Evolutionary conservation across 495 filamentous ascomycete genomes (phyloP).

Genomic region (Daldinia childiae): DNA sequence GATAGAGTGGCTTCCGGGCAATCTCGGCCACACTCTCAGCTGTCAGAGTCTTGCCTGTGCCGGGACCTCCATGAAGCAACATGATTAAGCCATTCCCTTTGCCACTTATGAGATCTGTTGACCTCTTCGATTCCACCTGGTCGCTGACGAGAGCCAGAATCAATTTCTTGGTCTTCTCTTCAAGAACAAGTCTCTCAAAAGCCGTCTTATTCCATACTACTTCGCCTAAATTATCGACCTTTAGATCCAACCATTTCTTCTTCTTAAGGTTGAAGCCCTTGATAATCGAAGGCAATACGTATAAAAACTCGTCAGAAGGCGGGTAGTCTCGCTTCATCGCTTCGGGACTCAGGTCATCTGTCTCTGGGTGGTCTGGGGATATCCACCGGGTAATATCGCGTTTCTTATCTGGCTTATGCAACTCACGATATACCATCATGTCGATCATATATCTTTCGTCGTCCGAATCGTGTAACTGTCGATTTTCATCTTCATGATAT

Average conservation of each 20-base stretch:
- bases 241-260: conserved; percentile 30
- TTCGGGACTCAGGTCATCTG: neutral
- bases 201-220: conserved; percentile 62
- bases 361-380: neutral
- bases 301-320: neutral
- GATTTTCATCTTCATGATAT: neutral
- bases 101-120: conserved; percentile 53
- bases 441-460: conserved; percentile 21
- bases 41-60: conserved; percentile 64
- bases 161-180: conserved; percentile 58
- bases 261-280: conserved; percentile 13
- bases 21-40: conserved; percentile 61
- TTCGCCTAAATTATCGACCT: conserved; percentile 30
- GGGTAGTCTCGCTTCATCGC: neutral
- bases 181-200: conserved; percentile 63
- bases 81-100: conserved; percentile 64
- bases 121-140: conserved; percentile 42
- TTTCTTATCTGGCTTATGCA: neutral
- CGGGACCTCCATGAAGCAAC: conserved; percentile 61
- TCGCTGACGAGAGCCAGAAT: conserved; percentile 57
- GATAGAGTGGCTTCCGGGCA: conserved; percentile 59
- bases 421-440: neutral
- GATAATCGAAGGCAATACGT: conserved; percentile 1
- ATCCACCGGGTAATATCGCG: neutral
- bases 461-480: neutral